Conservation (phyloP, 164 flowering plant species). For the Chimonanthus praecox region DNA sequence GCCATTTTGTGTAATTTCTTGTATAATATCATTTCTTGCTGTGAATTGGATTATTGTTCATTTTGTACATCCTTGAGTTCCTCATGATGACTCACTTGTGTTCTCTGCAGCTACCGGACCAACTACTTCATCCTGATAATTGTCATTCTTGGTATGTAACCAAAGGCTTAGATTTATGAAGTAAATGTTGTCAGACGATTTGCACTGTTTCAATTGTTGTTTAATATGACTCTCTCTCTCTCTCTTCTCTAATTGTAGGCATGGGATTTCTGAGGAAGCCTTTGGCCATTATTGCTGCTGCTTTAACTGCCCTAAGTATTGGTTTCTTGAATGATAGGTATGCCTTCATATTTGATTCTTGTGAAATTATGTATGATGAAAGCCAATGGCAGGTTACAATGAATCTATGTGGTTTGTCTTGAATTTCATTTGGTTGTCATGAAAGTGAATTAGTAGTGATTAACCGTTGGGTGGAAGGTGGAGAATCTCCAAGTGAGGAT, state of each 20-base stretch:
- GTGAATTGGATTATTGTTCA: neutral
- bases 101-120: slow-evolving; percentile 73
- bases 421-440: neutral
- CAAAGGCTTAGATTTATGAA: neutral
- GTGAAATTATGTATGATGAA: neutral
- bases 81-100: neutral
- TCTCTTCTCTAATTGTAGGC: slow-evolving; percentile 27
- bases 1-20: neutral
- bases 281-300: slow-evolving; percentile 76
- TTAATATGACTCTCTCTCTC: neutral
- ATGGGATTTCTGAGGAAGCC: slow-evolving; percentile 87
- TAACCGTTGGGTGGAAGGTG: too few species aligned
- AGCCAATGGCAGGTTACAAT: neutral
- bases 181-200: neutral
- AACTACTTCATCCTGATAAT: slow-evolving; percentile 80
- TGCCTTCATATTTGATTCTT: slow-evolving; percentile 1
- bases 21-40: neutral
- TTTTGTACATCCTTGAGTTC: neutral
- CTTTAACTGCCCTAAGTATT: slow-evolving; percentile 65
- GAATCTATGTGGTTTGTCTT: neutral
- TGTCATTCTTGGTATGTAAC: slow-evolving; percentile 61
- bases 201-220: neutral
- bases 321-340: slow-evolving; percentile 94
- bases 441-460: too few species aligned
- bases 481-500: too few species aligned